Evolutionary conservation across 306 rosid genomes (phyloP), one percentile per base, ranked within the genome.

Genomic region (Vachellia pachyceras): DNA sequence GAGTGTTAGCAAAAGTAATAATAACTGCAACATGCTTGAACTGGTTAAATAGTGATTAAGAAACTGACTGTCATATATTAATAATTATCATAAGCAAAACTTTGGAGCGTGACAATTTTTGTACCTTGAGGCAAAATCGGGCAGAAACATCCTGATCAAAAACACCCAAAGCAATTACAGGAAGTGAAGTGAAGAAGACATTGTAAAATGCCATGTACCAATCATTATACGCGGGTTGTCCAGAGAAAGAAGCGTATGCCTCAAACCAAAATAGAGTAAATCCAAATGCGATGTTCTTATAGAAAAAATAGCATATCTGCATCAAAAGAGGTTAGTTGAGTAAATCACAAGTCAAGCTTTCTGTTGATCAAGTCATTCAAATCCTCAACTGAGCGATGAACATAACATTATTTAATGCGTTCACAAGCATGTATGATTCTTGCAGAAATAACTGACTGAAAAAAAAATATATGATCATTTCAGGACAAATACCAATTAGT

Each of bases 231-330:
- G 94, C 97, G 18, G 98, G 72, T 84, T 89, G 92, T 37, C 97
- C 96, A 7, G 94, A 94, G 84, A 94, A 94, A 46, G 97, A 90
- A 72, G 97, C 91, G 82, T 87, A 89, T 7, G 96, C 93, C 86
- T 94, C 98, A 44, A 84, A 92, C 98, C 98, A 94, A 85, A 94
- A 94, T 42, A 94, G 81, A 82, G 97, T 92, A 71, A 94, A 92
- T 77, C 98, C 97, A 65, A 94, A 94, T 64, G 94, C 75, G 65
- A 94, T 86, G 89, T 94, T 94, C 88, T 94, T 94, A 79, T 94
- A 94, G 92, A 94, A 94, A 88, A 94, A 94, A 85, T 94, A 94
- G 84, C 98, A 94, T 85, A 94, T 92, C 97, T 94, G 97, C 91
- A 86, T 80, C 52, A 69, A 44, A 61, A 67, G 72, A 63, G 5